These are phyloP conservation scores for Candida maltosa DNA, from an alignment of 805 yeast genomes.

Conservation along the genomic window DNA sequence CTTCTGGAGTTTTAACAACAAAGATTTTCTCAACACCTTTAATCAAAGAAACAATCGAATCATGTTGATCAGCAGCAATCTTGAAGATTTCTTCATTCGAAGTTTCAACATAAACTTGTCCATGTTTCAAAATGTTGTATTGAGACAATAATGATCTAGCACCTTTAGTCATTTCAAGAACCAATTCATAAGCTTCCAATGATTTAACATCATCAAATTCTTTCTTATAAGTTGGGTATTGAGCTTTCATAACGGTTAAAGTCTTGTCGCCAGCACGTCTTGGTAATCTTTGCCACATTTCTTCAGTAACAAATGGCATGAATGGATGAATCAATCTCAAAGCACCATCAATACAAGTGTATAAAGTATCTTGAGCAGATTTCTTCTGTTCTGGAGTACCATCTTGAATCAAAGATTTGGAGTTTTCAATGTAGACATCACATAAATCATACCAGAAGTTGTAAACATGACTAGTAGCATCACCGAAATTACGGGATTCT, in stretches of 20 bases:
- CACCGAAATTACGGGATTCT: conserved; percentile 86
- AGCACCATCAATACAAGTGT: conserved; percentile 89
- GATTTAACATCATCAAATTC: conserved; percentile 65
- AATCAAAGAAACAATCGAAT: conserved; percentile 86
- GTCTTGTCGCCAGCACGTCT: conserved; percentile 71
- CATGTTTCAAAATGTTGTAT: conserved; percentile 84
- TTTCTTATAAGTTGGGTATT: conserved; percentile 65
- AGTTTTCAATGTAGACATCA: conserved; percentile 97
- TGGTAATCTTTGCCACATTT: conserved; percentile 98
- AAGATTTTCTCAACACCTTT: conserved; percentile 80
- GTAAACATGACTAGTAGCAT: conserved; percentile 82
- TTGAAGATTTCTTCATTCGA: conserved; percentile 42
- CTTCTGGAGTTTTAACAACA: conserved; percentile 52
- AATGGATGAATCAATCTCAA: conserved; percentile 92
- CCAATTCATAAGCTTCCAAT: conserved; percentile 73
- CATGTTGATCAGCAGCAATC: conserved; percentile 67
- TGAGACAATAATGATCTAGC: conserved; percentile 91
- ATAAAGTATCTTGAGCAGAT: conserved; percentile 91
- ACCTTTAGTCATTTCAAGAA: conserved; percentile 81
- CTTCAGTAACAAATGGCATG: conserved; percentile 97
- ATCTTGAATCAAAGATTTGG: conserved; percentile 87
- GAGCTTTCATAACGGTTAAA: conserved; percentile 71
- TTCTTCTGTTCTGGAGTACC: conserved; percentile 81
- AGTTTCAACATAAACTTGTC: conserved; percentile 81
- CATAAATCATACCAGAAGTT: conserved; percentile 96